Evolutionary conservation across 2,329 filamentous ascomycete species (phyloP), one percentile per base, ranked within the genome.

Genomic region (Microcera coccophila): DNA sequence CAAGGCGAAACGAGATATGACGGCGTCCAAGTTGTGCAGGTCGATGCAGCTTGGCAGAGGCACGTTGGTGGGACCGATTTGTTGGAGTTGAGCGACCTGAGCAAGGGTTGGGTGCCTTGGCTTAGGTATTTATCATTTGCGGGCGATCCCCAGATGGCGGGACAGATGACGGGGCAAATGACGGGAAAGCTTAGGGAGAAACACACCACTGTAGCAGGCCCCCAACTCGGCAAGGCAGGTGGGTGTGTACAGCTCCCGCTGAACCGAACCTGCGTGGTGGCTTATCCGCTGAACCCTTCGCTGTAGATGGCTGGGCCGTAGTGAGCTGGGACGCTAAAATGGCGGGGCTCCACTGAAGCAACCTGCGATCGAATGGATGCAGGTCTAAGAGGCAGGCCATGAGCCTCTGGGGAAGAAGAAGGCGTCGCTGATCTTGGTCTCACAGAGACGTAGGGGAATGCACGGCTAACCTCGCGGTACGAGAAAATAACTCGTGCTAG

Each of bases 51-150:
- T 42, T 39, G 41, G 34, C 41, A 19, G 16, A 20, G 18, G 33
- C 33, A 35, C 16, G 33, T 19, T 35, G 33, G 33, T 38, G 34
- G 28, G 38, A 34, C 32, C 41, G 38, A 34, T 19, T 19, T 35
- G 9, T n/a, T n/a, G 33, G 16, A 35, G 16, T n/a, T 45, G 45
- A 48, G 38, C 43, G 52, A 45, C 45, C 48, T 31, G 40, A 48
- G 45, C 55, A 57, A 46, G 55, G 55, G 50, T 58, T 57, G 48
- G 53, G 36, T 43, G 41, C 40, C 40, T 41, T 38, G 37, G 39
- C 22, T n/a, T n/a, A n/a, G n/a, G n/a, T n/a, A n/a, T n/a, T n/a
- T n/a, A n/a, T n/a, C n/a, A n/a, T n/a, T n/a, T n/a, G n/a, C n/a
- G n/a, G n/a, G n/a, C n/a, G n/a, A n/a, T n/a, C n/a, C n/a, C n/a